Conservation (phyloP, 768 basidiomycete species). For the Psilocybe subaeruginosa region DNA sequence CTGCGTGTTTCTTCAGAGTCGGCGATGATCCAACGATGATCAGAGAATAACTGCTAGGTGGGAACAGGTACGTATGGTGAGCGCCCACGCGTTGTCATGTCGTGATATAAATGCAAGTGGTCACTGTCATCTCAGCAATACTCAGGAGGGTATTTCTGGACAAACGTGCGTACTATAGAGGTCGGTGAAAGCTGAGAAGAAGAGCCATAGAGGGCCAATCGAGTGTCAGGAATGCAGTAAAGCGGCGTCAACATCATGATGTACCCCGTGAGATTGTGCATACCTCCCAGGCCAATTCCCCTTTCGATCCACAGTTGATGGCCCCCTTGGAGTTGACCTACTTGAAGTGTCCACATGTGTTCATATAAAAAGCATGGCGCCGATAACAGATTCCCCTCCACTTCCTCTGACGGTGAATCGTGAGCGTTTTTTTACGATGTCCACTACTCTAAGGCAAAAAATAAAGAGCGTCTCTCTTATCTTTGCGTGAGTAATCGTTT, state of each 20-base stretch:
- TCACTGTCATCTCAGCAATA: background rate
- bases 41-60: too few species aligned
- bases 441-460: slow-evolving; percentile 34
- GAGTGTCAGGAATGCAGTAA: background rate
- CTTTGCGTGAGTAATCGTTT: slow-evolving; percentile 64
- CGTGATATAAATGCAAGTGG: background rate
- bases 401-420: slow-evolving; percentile 12
- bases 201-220: background rate
- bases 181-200: background rate
- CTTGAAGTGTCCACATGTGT: background rate
- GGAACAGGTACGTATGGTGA: too few species aligned
- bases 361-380: background rate
- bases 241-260: background rate
- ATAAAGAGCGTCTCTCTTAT: slow-evolving; percentile 74
- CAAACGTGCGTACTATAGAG: slow-evolving; percentile 12
- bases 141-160: slow-evolving; percentile 8
- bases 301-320: slow-evolving; percentile 1
- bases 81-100: background rate
- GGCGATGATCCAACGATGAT: too few species aligned
- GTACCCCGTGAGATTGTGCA: background rate
- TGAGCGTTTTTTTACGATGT: slow-evolving; percentile 15
- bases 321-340: background rate
- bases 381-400: slow-evolving; percentile 8
- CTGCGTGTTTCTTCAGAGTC: too few species aligned
- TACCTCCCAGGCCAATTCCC: background rate